A percentile compares a stretch with the other conserved stretches of the same genome.
phyloP scores from a whole-genome alignment of 441 rosid genomes.

The Eugenia klotzschiana region DNA sequence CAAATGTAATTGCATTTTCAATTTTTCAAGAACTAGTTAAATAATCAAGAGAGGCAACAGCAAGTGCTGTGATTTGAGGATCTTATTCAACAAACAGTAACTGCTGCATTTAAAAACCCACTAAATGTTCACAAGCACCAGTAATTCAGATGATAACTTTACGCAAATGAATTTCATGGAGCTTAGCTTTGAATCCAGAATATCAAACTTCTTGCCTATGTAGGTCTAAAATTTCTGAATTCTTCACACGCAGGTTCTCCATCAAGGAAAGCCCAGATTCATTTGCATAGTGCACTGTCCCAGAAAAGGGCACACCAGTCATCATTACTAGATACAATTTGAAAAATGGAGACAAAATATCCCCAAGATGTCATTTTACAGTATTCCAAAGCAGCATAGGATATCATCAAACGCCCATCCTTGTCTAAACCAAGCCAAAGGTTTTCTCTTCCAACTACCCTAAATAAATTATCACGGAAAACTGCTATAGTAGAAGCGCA shows the following conservation, averaged over 20 bases:
- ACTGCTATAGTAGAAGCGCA: neutral
- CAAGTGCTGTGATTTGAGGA: neutral
- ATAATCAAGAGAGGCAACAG: neutral
- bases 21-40: neutral
- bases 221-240: neutral
- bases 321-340: neutral
- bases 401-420: neutral
- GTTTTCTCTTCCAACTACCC: neutral
- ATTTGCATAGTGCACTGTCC: neutral
- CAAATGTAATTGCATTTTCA: neutral
- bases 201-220: neutral
- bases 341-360: neutral
- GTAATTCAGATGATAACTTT: neutral
- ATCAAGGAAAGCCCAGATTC: neutral
- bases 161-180: neutral
- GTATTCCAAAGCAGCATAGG: neutral
- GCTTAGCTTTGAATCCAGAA: neutral
- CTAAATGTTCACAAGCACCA: neutral
- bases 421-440: neutral
- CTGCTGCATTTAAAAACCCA: neutral
- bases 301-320: neutral
- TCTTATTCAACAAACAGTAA: neutral
- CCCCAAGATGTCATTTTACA: neutral
- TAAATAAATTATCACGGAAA: neutral
- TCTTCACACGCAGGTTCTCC: neutral